Base-by-base conservation (phyloP, 2,329 filamentous ascomycete species). In the Septoria petroselini region DNA sequence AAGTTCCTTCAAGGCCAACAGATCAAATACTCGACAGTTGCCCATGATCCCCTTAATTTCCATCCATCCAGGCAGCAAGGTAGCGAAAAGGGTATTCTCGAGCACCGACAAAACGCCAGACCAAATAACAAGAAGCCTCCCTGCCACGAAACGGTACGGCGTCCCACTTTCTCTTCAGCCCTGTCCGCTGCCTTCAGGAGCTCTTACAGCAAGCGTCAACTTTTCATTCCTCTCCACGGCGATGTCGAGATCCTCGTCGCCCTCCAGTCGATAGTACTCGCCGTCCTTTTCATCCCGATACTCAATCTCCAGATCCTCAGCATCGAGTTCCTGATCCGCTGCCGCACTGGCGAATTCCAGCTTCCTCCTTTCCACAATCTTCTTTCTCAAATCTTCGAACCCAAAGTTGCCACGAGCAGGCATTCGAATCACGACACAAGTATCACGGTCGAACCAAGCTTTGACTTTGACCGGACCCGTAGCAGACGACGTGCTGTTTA, bases 351-450 rank as follows among this genome's bases (percentile, higher is more conserved):
- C 43, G 19, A 69, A 70, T 54, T 76, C 74, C 37, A 95, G 79
- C 72, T 90, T 90, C 58, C 95, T 78, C 37, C 93, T 81, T 61
- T 96, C 89, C 41, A 82, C 80, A 52, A 97, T 83, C 71, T 93
- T 95, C 58, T 90, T 85, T 61, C 85, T 85, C 7, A 98, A 77
- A 54, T 89, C 85, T 45, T 80, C 76, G 68, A 85, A 93, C 46
- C 79, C 79, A 62, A 94, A 89, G 31, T 65, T 57, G 11, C 65
- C 64, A 47, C 94, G 86, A 1, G 80, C 79, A 0, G 91, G 86
- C 48, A 97, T 88, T 27, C 91, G 84, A 62, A 98, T 90, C 37
- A 93, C 87, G 59, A 96, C 91, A 49, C 94, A 82, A 59, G 96
- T 91, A 53, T 91, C 86, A 58, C 73, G 68, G 51, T 91, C 87